Base-by-base conservation (phyloP, 2,329 filamentous ascomycete species). In the Aquanectria penicillioides region DNA sequence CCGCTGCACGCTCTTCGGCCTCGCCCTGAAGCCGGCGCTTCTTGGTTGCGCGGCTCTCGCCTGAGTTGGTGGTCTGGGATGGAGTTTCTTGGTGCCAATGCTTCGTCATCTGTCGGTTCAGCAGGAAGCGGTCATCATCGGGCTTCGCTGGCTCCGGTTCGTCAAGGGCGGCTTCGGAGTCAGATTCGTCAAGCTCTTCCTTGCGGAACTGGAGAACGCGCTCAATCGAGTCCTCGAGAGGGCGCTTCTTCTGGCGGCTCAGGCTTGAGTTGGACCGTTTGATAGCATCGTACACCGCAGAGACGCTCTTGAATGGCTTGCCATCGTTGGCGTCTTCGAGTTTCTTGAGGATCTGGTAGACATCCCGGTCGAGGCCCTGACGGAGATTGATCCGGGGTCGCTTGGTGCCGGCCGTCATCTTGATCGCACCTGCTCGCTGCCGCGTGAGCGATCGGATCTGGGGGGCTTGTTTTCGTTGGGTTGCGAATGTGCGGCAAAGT, bases 241-340 rank as follows among this genome's bases (percentile, higher is more conserved):
- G 81, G 60, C 88, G 89, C 75, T 95, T 97, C 33, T 92, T 93
- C 65, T 91, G 88, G 18, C 95, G 83, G 62, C 91, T 92, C 18
- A 98, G 77, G 66, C 90, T 93, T 0, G 93, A 97, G 73, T 97
- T 97, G 12, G 93, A 97, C 47, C 82, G 80, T 67, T 93, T 92
- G 61, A 98, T 93, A 57, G 86, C 86, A 33, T 93, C 89, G 73
- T 95, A 97, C 1, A 96, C 84, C 2, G 80, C 76, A 3, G 83
- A 76, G 4, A 89, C 80, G 1, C 86, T 88, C 25, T 72, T 74
- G 66, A 77, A 75, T 8, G 69, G 71, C 25, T 80, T 80, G 43
- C 82, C 82, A 43, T 83, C 78, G 47, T 86, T 84, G 48, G 89
- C 86, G 59, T 92, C 89, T 52, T 92, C 84, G 50, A 94, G 81